Base-by-base conservation (phyloP, 768 basidiomycete genomes). In the Strobilomyces dryophilus region DNA sequence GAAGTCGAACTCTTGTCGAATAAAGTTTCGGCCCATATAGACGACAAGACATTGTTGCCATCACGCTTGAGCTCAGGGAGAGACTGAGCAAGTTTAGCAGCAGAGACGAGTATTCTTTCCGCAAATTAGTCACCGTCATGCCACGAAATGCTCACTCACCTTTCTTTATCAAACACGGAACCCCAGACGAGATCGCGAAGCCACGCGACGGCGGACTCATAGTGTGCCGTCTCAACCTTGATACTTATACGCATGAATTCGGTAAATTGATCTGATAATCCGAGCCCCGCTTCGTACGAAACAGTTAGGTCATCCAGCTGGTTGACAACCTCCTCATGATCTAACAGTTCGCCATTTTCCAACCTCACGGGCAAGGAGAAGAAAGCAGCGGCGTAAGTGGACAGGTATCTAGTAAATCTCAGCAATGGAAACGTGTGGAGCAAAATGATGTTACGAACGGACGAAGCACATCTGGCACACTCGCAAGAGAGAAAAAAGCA, bases 11-110 rank as follows among this genome's bases (percentile, higher is more conserved):
- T 76, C 59, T 85, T 79, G 57, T 81, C 79, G 62, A 81, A 89
- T 24, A 92, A 63, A 26, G 91, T 64, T 54, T 84, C 79, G 17
- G 79, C 72, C 72, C 81, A 85, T 29, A 92, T 72, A 8, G 92
- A 87, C 10, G 78, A 76, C 43, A 93, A 75, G 11, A 98, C 89
- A 27, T 81, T 86, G 63, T 74, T 82, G 12, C 94, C 95, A 64
- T 92, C 87, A 36, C 97, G 82, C 76, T 98, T 98, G 61, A 90
- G 74, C 65, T 93, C 87, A 3, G 97, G 95, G 31, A 99, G 76
- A 18, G 84, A 85, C 67, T 98, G 95, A 41, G 89, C 84, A 21
- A 92, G 81, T 70, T 97, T 98, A 15, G 93, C 92, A 43, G 90
- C 76, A 26, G 83, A 84, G 46, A 98, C 83, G 61, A 86, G 83